These are phyloP conservation scores for Neurospora crassa DNA, from an alignment of 2,329 filamentous ascomycete genomes.

Conservation along the genomic window DNA sequence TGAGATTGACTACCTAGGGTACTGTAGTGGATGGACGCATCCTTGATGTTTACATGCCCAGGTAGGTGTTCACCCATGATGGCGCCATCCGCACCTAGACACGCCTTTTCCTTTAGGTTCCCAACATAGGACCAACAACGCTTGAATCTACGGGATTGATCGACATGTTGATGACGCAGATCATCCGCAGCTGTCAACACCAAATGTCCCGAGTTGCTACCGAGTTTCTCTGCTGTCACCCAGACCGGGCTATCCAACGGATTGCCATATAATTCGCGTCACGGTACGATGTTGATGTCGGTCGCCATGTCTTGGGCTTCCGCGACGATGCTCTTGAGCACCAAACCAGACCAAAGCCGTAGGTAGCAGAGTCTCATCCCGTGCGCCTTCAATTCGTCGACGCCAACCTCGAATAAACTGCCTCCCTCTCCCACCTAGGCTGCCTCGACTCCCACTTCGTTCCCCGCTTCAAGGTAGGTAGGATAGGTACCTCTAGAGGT, in stretches of 20 bases:
- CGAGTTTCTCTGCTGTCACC: rapidly evolving
- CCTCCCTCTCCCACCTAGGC: neutral
- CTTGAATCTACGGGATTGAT: neutral
- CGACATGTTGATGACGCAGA: neutral
- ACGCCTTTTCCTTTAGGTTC: neutral
- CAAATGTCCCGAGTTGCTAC: neutral
- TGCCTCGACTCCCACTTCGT: neutral
- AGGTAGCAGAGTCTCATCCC: neutral
- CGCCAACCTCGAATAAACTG: neutral
- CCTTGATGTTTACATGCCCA: neutral
- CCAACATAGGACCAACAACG: neutral
- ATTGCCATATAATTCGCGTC: neutral
- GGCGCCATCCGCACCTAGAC: neutral
- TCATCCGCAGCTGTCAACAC: neutral
- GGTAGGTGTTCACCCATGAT: neutral
- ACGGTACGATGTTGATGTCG: neutral
- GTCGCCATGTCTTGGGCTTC: neutral
- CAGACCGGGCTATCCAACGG: neutral
- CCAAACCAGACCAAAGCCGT: neutral
- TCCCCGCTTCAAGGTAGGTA: too few relatives aligned
- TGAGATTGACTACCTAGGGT: neutral
- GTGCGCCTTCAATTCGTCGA: neutral
- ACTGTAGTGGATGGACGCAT: neutral
- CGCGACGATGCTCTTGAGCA: neutral
- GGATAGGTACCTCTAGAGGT: too few relatives aligned